Percentiles rank a stretch among this genome's conserved stretches.
Evolutionary conservation across 805 yeast species (phyloP).

Genomic region (Yamadazyma laniorum): DNA sequence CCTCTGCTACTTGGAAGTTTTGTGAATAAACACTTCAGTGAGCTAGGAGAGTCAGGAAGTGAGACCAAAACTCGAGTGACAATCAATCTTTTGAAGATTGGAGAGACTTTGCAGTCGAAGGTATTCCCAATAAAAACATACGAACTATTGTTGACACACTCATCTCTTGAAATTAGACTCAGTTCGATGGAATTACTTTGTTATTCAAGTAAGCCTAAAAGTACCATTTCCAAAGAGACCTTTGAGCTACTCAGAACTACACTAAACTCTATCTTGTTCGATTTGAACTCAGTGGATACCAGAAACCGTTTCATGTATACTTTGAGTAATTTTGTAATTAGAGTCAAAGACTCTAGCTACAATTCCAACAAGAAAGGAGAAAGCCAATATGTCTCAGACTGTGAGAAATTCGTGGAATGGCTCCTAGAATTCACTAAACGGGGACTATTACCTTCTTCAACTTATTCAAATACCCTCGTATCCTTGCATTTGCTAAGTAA

Average conservation of each 20-base stretch:
- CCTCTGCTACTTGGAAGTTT: conserved; percentile 42
- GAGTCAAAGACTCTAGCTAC: conserved; percentile 70
- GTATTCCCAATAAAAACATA: conserved; percentile 44
- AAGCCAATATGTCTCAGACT: neutral
- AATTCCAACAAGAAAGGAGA: conserved; percentile 36
- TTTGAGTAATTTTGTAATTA: conserved; percentile 57
- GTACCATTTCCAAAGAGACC: conserved; percentile 47
- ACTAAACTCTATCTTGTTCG: conserved; percentile 4
- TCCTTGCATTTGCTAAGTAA: conserved; percentile 15
- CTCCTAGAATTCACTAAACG: conserved; percentile 49
- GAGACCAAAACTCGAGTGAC: conserved; percentile 35
- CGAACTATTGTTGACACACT: conserved; percentile 1
- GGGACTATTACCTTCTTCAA: conserved; percentile 43
- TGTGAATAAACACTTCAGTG: conserved; percentile 18
- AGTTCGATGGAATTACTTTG: conserved; percentile 6
- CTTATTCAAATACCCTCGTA: conserved; percentile 36
- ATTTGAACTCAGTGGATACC: conserved; percentile 36
- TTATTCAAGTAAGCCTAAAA: conserved; percentile 31
- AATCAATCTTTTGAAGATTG: conserved; percentile 59
- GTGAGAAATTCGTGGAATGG: conserved; percentile 33
- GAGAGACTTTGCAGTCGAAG: conserved; percentile 49
- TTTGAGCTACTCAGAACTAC: conserved; percentile 44
- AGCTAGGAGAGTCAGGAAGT: neutral
- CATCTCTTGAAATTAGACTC: conserved; percentile 7
- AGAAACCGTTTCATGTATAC: conserved; percentile 65